phyloP scores from a whole-genome alignment of 2,329 filamentous ascomycete species.

The Aspergillus sp. region DNA sequence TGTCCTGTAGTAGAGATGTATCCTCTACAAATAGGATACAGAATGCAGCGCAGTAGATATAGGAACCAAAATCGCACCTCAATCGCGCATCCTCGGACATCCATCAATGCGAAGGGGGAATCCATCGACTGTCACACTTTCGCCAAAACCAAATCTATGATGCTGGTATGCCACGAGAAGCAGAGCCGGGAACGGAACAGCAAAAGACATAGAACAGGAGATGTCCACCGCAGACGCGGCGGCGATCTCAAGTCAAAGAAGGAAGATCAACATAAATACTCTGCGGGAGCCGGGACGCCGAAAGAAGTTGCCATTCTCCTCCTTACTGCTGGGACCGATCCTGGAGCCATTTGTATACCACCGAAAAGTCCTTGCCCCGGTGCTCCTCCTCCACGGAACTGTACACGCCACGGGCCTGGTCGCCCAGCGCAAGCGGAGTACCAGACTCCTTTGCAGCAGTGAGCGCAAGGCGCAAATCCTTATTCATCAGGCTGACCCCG shows the following conservation, averaged over 20 bases:
- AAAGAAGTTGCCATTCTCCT: background rate
- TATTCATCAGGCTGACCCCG: conserved; percentile 74
- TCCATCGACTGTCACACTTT: background rate
- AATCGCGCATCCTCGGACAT: background rate
- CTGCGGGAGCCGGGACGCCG: no score
- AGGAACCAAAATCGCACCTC: background rate
- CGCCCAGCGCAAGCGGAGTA: conserved; percentile 64
- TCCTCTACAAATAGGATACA: background rate
- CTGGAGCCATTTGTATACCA: conserved; percentile 70
- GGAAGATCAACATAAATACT: background rate
- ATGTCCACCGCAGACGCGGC: background rate
- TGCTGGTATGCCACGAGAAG: background rate
- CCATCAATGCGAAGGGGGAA: background rate
- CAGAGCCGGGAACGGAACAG: background rate
- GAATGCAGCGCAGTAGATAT: background rate
- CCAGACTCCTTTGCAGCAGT: conserved; percentile 67
- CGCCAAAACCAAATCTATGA: background rate
- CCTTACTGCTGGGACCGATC: conserved; percentile 27
- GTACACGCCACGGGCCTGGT: conserved; percentile 65
- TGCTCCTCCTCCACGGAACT: conserved; percentile 62
- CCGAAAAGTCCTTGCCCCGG: conserved; percentile 74
- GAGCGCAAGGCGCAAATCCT: conserved; percentile 72
- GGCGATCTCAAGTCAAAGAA: background rate
- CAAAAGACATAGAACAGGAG: background rate
- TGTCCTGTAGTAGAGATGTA: no score